These are phyloP conservation scores for Cicer pinnatifidum DNA, from an alignment of 306 rosid species.

Conservation along the genomic window DNA sequence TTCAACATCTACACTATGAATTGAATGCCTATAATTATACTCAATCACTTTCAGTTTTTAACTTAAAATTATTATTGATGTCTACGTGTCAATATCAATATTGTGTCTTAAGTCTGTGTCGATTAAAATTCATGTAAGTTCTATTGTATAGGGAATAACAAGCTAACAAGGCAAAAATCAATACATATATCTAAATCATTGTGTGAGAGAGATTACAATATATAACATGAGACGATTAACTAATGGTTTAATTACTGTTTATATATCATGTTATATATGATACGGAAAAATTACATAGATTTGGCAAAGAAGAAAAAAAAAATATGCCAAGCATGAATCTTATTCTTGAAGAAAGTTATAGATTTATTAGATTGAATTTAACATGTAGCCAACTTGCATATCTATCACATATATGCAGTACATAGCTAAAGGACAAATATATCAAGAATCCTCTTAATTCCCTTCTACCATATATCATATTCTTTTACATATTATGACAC, in stretches of 20 bases:
- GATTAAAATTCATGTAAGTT: too few relatives aligned
- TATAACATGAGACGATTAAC: not conserved
- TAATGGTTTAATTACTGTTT: not conserved
- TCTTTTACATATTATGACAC: slow-evolving; percentile 32
- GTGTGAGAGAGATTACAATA: not conserved
- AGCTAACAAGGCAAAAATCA: not conserved
- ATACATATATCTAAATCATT: too few relatives aligned
- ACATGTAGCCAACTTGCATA: slow-evolving; percentile 48
- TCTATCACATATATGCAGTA: slow-evolving; percentile 27
- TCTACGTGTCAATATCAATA: too few relatives aligned
- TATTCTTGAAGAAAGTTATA: slow-evolving; percentile 48
- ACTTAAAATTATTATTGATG: too few relatives aligned
- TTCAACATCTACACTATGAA: too few relatives aligned
- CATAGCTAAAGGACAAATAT: slow-evolving; percentile 36
- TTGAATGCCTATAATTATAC: too few relatives aligned
- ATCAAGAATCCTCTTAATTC: slow-evolving; percentile 46
- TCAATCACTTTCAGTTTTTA: too few relatives aligned
- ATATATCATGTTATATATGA: not conserved
- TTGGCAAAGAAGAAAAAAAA: slow-evolving; percentile 16
- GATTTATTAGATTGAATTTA: slow-evolving; percentile 46
- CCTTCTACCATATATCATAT: slow-evolving; percentile 29
- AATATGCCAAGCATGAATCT: slow-evolving; percentile 49
- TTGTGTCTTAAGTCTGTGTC: too few relatives aligned
- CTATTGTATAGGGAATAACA: too few relatives aligned
- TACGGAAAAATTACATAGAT: slow-evolving; percentile 23